Base-by-base conservation (phyloP, 805 yeast genomes). In the Saccharomycopsis oosterbeekiorum region DNA sequence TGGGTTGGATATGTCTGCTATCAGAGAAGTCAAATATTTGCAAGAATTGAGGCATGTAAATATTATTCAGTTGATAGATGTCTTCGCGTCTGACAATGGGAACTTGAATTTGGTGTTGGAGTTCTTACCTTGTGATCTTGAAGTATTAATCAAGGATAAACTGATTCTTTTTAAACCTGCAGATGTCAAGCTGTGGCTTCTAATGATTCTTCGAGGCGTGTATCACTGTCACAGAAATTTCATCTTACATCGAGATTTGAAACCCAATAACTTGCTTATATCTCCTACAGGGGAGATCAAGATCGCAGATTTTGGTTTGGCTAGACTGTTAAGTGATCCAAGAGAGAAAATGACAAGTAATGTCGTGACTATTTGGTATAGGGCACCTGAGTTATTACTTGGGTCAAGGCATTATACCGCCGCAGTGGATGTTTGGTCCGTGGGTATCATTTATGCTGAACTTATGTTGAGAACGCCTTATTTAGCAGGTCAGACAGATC, bases 301-400 rank as follows among this genome's bases (percentile, higher is more conserved):
- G 71, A 80, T 94, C 64, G 99, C 99, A 1, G 99, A 94, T 89
- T 94, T 94, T 76, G 99, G 99, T 66, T 77, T 93, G 55, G 98
- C 98, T 0, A 76, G 99, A 65, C 82, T 92, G 1, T 76, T 89
- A 62, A 93, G 96, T 0, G 79, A 85, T 26, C 89, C 92, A 0
- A 67, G 68, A 55, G 82, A 84, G 55, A 82, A 84, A 62, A 76
- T 94, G 71, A 89, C 98, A 0, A 88, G 96, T 1, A 93, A 92
- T 65, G 99, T 94, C 3, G 99, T 94, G 1, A 94, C 99, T 1
- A 76, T 98, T 63, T 94, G 99, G 99, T 94, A 94, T 73, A 77
- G 98, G 60, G 96, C 98, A 0, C 99, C 99, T 0, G 99, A 94
- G 69, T 75, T 94, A 56, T 75, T 94, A 26, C 83, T 93, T 64